Conservation (phyloP, 2,329 filamentous ascomycete species). For the Helotiales sp. region DNA sequence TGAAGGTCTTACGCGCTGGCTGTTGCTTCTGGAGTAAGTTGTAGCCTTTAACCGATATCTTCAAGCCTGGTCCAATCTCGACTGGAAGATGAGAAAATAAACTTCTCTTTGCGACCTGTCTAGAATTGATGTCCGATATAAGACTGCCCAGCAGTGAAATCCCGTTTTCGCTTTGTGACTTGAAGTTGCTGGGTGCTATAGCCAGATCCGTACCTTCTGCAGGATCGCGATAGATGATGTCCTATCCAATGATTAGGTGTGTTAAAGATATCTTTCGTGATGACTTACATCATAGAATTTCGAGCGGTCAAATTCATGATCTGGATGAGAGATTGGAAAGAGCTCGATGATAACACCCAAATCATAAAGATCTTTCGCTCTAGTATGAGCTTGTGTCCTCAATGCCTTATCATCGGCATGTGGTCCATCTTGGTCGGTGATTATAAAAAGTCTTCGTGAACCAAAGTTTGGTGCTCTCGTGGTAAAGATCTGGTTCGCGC, state of each 20-base stretch:
- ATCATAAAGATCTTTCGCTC: slow-evolving; percentile 94
- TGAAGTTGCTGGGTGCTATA: slow-evolving; percentile 54
- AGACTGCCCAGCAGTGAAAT: slow-evolving; percentile 77
- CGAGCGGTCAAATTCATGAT: slow-evolving; percentile 72
- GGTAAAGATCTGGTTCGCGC: slow-evolving; percentile 94
- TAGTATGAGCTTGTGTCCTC: slow-evolving; percentile 75
- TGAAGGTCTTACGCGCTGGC: slow-evolving; percentile 78
- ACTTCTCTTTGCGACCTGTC: slow-evolving; percentile 80
- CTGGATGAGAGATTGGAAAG: slow-evolving; percentile 78
- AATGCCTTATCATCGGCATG: slow-evolving; percentile 71
- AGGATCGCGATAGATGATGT: slow-evolving; percentile 85
- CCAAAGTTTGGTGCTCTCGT: slow-evolving; percentile 93
- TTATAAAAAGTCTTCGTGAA: slow-evolving; percentile 88
- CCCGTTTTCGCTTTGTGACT: slow-evolving; percentile 70
- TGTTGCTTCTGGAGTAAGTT: slow-evolving; percentile 83
- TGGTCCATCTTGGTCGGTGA: slow-evolving; percentile 91
- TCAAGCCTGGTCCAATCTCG: slow-evolving; percentile 80
- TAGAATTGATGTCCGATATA: slow-evolving; percentile 86
- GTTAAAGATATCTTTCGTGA: background rate
- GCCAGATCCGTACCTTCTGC: slow-evolving; percentile 67
- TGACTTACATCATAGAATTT: slow-evolving; percentile 84
- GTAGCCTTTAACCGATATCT: slow-evolving; percentile 91
- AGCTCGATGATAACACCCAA: slow-evolving; percentile 88
- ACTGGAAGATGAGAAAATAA: slow-evolving; percentile 86
- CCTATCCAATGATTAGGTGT: slow-evolving; percentile 48